Conservation (phyloP, 106 monocot species). For the Chionographis japonica region DNA sequence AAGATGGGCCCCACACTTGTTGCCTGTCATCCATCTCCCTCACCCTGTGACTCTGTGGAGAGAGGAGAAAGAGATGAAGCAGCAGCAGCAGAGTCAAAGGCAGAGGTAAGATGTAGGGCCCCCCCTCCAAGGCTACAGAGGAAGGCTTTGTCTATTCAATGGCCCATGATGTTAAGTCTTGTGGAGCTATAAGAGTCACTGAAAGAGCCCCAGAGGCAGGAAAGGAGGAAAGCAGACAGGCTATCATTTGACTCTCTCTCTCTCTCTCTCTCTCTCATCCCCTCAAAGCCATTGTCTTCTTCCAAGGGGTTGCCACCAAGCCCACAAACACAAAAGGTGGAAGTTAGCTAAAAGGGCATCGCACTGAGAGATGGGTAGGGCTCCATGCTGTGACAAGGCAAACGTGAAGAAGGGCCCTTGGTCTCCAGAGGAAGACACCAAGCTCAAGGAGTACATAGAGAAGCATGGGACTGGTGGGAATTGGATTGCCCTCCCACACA, state of each 20-base stretch:
- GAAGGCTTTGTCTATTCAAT: too few species aligned
- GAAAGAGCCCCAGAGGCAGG: neutral
- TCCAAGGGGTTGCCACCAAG: neutral
- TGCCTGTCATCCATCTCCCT: too few species aligned
- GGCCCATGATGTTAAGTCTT: too few species aligned
- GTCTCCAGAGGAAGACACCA: slow-evolving; percentile 81
- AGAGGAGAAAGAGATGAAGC: too few species aligned
- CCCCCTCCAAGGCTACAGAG: too few species aligned
- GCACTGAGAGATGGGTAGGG: slow-evolving; percentile 40
- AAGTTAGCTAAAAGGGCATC: too few species aligned
- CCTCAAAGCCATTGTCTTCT: neutral
- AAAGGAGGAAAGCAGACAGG: slow-evolving; percentile 21
- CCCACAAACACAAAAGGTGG: too few species aligned
- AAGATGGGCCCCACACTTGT: too few species aligned
- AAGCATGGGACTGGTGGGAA: slow-evolving; percentile 83
- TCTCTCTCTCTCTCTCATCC: slow-evolving; percentile 2
- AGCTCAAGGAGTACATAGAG: slow-evolving; percentile 82
- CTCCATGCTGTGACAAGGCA: slow-evolving; percentile 91
- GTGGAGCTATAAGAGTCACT: too few species aligned
- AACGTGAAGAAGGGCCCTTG: slow-evolving; percentile 89
- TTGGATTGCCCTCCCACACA: slow-evolving; percentile 89
- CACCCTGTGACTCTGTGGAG: too few species aligned
- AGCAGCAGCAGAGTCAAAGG: too few species aligned
- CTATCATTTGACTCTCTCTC: slow-evolving; percentile 27
- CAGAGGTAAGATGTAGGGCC: too few species aligned